Percentiles rank a stretch among this genome's conserved stretches.
Evolutionary conservation across 2,329 filamentous ascomycete species (phyloP).

Genomic region (Magnaporthiopsis rhizophila): DNA sequence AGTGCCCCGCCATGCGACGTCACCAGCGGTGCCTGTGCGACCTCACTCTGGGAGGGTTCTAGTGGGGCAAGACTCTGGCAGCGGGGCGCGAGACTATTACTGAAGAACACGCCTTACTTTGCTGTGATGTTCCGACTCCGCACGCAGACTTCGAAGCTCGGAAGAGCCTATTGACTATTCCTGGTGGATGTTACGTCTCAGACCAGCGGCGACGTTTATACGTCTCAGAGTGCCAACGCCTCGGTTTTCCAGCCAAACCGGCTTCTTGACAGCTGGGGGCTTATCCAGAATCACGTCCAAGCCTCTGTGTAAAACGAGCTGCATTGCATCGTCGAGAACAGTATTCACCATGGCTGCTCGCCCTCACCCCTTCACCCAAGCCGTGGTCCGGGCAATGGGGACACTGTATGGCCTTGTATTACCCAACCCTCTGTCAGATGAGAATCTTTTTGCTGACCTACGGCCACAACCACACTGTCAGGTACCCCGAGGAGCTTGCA

Average conservation of each 20-base stretch:
- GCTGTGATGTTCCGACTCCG: neutral
- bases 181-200: neutral
- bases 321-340: neutral
- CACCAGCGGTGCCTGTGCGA: neutral
- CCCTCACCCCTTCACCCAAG: slow-evolving; percentile 32
- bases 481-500: slow-evolving; percentile 82
- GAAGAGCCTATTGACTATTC: neutral
- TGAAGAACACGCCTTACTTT: neutral
- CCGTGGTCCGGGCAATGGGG: slow-evolving; percentile 72
- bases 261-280: neutral
- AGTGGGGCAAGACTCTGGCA: neutral
- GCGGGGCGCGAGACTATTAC: neutral
- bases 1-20: neutral
- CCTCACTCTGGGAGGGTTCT: neutral
- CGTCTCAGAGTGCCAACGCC: neutral
- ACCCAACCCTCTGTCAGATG: neutral
- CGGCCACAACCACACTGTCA: slow-evolving; percentile 32
- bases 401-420: slow-evolving; percentile 52
- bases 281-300: neutral
- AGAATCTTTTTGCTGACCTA: neutral
- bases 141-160: neutral
- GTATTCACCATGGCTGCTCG: neutral
- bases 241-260: neutral
- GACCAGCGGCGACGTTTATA: neutral
- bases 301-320: neutral